Percentiles rank a stretch among this genome's conserved stretches.
phyloP scores from a whole-genome alignment of 2,329 filamentous ascomycete genomes.

The Ambrosiella xylebori region DNA sequence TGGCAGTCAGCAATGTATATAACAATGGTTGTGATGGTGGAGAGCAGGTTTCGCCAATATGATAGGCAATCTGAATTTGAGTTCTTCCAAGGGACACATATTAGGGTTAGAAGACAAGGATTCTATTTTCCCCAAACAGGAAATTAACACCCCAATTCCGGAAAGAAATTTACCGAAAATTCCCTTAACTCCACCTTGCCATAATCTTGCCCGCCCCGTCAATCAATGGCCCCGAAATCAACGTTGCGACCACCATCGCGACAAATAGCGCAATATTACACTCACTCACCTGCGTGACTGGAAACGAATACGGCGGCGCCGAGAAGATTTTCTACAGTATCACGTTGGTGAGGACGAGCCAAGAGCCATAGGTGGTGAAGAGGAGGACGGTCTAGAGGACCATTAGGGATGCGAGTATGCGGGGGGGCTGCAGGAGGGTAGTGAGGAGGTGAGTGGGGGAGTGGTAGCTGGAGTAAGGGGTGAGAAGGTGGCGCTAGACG shows the following conservation, averaged over 20 bases:
- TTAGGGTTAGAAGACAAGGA: not conserved
- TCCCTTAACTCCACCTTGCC: constrained; percentile 21
- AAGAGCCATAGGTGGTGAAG: constrained; percentile 23
- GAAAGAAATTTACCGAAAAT: constrained; percentile 18
- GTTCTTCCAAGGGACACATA: constrained; percentile 15
- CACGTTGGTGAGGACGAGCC: constrained; percentile 18
- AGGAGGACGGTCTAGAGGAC: constrained; percentile 24
- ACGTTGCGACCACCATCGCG: constrained; percentile 18
- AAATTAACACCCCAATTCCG: no score
- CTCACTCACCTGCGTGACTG: constrained; percentile 19
- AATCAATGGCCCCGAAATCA: constrained; percentile 20
- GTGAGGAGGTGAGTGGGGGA: constrained; percentile 22
- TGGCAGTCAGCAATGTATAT: constrained; percentile 25
- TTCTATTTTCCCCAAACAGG: not conserved
- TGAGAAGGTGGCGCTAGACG: not conserved
- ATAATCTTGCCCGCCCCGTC: constrained; percentile 21
- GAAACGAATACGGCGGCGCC: constrained; percentile 22
- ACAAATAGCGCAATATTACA: constrained; percentile 12
- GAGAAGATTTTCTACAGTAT: constrained; percentile 23
- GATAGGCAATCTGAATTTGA: constrained; percentile 24
- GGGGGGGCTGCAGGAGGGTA: constrained; percentile 22
- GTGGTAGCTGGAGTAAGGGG: constrained; percentile 22
- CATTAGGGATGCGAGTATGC: constrained; percentile 21
- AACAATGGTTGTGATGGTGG: constrained; percentile 22
- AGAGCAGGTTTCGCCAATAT: constrained; percentile 21